Evolutionary conservation across 352 stramenopile species (phyloP).

Genomic region (Globisporangium solare): DNA sequence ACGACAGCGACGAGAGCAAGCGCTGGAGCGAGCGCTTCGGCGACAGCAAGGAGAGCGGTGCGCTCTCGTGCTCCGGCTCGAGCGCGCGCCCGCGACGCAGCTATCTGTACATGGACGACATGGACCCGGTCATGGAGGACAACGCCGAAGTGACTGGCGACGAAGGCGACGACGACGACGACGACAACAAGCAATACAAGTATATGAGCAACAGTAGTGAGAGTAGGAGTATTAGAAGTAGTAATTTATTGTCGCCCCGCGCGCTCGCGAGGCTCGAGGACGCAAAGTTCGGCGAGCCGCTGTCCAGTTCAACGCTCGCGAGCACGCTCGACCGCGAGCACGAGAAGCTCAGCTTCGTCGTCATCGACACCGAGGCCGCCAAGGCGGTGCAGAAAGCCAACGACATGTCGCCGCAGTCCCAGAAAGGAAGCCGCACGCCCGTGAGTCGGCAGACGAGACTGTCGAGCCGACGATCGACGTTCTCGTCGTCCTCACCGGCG

Average conservation of each 20-base stretch:
- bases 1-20: conserved; percentile 18
- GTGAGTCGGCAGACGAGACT: conserved; percentile 2
- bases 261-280: too few relatives aligned
- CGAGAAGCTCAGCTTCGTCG: conserved; percentile 16
- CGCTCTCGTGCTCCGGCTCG: neutral
- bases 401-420: conserved; percentile 8
- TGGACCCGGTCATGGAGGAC: conserved; percentile 9
- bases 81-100: conserved; percentile 15
- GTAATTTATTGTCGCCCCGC: conserved; percentile 18
- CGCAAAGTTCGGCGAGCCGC: neutral
- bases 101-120: conserved; percentile 13
- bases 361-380: conserved; percentile 10
- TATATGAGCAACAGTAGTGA: neutral
- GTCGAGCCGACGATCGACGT: conserved; percentile 39
- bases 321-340: conserved; percentile 18
- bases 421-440: conserved; percentile 1
- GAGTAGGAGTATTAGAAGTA: conserved; percentile 16
- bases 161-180: conserved; percentile 2
- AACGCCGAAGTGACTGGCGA: neutral
- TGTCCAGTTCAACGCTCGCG: conserved; percentile 8
- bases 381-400: neutral
- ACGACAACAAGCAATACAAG: conserved; percentile 8
- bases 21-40: conserved; percentile 5
- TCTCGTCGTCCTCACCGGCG: conserved; percentile 24
- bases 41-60: conserved; percentile 11